A percentile compares a stretch with the other conserved stretches of the same genome.
These are phyloP conservation scores for Fusarium sp. DNA, from an alignment of 2,329 filamentous ascomycete species.

Conservation along the genomic window DNA sequence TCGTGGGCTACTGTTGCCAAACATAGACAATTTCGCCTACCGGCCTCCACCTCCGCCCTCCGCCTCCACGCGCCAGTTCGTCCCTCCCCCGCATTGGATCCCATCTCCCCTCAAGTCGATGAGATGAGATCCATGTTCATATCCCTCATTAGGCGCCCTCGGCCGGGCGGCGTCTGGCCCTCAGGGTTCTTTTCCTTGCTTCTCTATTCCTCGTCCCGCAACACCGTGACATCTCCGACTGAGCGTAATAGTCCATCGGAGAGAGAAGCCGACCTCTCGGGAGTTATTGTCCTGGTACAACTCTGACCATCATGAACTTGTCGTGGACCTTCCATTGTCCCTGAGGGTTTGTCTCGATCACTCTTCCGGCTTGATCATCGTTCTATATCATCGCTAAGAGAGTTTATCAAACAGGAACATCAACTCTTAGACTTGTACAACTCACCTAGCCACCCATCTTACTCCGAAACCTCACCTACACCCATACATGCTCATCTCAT, in stretches of 20 bases:
- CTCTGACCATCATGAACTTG: not conserved
- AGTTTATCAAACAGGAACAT: not conserved
- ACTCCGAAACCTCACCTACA: not conserved
- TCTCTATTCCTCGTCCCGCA: constrained; percentile 12
- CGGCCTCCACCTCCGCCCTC: not conserved
- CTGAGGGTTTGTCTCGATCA: not conserved
- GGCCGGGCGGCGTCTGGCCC: constrained; percentile 11
- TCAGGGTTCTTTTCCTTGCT: constrained; percentile 30
- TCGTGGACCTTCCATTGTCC: not conserved
- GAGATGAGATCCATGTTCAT: not conserved
- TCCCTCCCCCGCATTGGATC: constrained; percentile 6
- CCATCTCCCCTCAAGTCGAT: not conserved
- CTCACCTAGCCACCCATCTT: not conserved
- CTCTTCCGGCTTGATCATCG: not conserved
- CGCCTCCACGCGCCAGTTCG: constrained; percentile 2
- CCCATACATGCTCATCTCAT: not conserved
- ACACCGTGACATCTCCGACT: constrained; percentile 29
- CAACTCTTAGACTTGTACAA: not conserved
- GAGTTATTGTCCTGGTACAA: not conserved
- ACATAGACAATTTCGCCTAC: not conserved
- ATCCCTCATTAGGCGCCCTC: constrained; percentile 10
- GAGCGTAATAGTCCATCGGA: constrained; percentile 2
- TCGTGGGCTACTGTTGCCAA: not conserved
- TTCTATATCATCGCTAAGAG: not conserved
- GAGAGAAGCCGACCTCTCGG: constrained; percentile 15